phyloP scores from a whole-genome alignment of 495 filamentous ascomycete species.

The Trichoderma virens region DNA sequence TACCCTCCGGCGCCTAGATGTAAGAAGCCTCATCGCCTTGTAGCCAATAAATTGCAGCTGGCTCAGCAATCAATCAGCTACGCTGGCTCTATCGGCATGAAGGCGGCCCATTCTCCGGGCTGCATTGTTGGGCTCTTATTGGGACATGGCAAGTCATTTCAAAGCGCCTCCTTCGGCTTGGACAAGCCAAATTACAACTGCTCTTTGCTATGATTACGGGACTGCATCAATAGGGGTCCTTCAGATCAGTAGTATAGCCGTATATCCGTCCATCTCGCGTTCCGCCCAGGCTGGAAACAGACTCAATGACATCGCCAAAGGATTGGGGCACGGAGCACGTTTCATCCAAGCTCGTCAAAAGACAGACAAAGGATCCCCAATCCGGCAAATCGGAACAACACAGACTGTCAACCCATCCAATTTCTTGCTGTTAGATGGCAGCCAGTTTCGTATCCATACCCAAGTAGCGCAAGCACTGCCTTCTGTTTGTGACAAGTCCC shows the following conservation, averaged over 20 bases:
- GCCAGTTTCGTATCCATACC: too few species aligned
- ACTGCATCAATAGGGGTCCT: too few species aligned
- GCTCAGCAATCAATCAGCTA: background rate
- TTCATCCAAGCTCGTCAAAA: background rate
- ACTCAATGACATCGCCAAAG: background rate
- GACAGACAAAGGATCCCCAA: background rate
- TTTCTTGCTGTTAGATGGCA: too few species aligned
- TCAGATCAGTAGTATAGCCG: too few species aligned
- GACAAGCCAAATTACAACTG: too few species aligned
- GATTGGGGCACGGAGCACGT: background rate
- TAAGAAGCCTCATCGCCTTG: background rate
- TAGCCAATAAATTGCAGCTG: background rate
- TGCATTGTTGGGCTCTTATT: background rate
- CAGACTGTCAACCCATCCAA: background rate
- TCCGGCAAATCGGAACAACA: background rate
- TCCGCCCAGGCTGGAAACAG: too few species aligned
- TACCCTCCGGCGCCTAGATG: background rate
- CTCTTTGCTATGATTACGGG: too few species aligned
- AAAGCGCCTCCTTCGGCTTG: too few species aligned
- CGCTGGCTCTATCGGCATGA: background rate
- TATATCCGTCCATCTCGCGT: too few species aligned
- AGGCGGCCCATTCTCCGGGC: background rate
- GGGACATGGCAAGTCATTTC: background rate
- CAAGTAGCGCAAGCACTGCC: too few species aligned
- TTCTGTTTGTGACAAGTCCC: background rate